Evolutionary conservation across 2,329 filamentous ascomycete genomes (phyloP).

Genomic region (Trichophyton verrucosum): DNA sequence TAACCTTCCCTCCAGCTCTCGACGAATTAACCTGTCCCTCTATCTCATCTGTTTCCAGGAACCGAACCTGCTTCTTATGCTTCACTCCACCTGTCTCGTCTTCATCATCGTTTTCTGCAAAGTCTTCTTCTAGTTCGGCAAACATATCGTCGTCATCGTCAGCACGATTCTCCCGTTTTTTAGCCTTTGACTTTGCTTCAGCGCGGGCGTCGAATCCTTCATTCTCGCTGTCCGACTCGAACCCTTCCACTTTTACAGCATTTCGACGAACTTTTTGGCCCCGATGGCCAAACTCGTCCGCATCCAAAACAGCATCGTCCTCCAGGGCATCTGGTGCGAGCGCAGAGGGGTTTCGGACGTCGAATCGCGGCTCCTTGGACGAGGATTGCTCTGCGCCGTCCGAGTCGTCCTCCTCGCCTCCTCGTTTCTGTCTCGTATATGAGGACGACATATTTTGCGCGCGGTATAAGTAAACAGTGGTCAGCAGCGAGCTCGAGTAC

Average conservation of each 20-base stretch:
- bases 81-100: constrained; percentile 48
- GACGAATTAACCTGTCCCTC: constrained; percentile 65
- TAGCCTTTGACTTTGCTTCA: constrained; percentile 42
- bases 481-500: neutral
- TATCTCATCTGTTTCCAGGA: constrained; percentile 53
- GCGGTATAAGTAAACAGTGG: constrained; percentile 27
- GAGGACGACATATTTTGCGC: constrained; percentile 34
- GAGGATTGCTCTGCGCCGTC: constrained; percentile 58
- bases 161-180: constrained; percentile 26
- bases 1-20: constrained; percentile 58
- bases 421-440: constrained; percentile 68
- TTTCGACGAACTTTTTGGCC: constrained; percentile 70
- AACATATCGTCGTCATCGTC: constrained; percentile 62
- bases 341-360: constrained; percentile 85
- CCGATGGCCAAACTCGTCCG: constrained; percentile 75
- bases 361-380: constrained; percentile 76
- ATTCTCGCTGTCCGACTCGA: constrained; percentile 85
- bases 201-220: constrained; percentile 74
- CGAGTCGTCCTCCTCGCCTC: constrained; percentile 71
- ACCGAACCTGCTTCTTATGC: constrained; percentile 51
- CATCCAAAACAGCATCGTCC: constrained; percentile 60
- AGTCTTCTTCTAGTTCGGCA: constrained; percentile 53
- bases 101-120: constrained; percentile 41
- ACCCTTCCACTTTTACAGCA: constrained; percentile 91
- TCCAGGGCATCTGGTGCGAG: constrained; percentile 70